Evolutionary conservation across 805 yeast species (phyloP).

Genomic region (Wickerhamomyces hampshirensis): DNA sequence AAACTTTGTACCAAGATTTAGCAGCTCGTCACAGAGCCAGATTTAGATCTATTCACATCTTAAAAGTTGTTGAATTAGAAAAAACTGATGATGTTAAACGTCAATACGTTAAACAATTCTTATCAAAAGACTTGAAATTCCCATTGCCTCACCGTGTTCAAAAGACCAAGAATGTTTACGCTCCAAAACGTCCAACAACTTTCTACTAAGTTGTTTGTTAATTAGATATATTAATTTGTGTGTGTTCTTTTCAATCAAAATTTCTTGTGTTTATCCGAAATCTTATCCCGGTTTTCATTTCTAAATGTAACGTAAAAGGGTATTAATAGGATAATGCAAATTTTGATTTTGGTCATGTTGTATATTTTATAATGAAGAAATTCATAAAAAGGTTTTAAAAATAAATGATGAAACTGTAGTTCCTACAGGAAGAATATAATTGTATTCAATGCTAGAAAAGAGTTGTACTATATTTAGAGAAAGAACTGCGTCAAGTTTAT

Average conservation of each 20-base stretch:
- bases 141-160: slow-evolving; percentile 99
- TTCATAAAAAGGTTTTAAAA: too few relatives aligned
- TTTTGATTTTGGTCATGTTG: slow-evolving; percentile 7
- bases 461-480: too few relatives aligned
- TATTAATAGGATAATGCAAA: too few relatives aligned
- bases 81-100: slow-evolving; percentile 98
- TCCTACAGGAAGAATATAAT: too few relatives aligned
- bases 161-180: slow-evolving; percentile 83
- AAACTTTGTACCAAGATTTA: slow-evolving; percentile 97
- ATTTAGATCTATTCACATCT: slow-evolving; percentile 98
- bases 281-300: too few relatives aligned
- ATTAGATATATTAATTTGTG: slow-evolving; percentile 6
- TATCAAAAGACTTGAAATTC: slow-evolving; percentile 94
- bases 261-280: slow-evolving; percentile 1
- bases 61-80: slow-evolving; percentile 98
- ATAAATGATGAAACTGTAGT: too few relatives aligned
- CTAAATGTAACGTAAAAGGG: too few relatives aligned
- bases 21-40: slow-evolving; percentile 99
- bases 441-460: too few relatives aligned
- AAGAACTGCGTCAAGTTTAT: too few relatives aligned
- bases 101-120: slow-evolving; percentile 97
- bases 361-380: slow-evolving; percentile 15
- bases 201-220: slow-evolving; percentile 64
- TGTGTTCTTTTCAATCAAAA: slow-evolving; percentile 14
- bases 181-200: slow-evolving; percentile 94